phyloP scores from a whole-genome alignment of 2,329 filamentous ascomycete genomes.

The Didymella segeticola region DNA sequence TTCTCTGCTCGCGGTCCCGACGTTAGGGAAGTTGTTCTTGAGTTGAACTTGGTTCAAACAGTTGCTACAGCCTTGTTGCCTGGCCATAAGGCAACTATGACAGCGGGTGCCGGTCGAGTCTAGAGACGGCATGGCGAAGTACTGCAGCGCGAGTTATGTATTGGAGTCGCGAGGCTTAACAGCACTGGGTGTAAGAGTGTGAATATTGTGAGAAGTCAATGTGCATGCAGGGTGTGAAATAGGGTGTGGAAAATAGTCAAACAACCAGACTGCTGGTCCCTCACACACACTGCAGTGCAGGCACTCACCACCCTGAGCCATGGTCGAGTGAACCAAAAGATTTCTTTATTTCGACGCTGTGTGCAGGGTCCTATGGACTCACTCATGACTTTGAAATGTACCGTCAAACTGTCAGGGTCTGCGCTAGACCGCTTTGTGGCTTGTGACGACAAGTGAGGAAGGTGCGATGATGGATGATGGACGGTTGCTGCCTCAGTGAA shows the following conservation, averaged over 20 bases:
- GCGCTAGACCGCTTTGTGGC: not conserved
- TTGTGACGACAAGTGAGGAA: not conserved
- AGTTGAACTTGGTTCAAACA: not conserved
- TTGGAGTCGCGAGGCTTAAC: no score
- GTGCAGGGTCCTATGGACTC: not conserved
- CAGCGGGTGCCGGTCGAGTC: not conserved
- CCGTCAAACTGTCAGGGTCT: not conserved
- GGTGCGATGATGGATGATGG: slow-evolving; percentile 1
- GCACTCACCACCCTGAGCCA: no score
- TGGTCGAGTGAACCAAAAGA: not conserved
- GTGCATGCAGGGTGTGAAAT: not conserved
- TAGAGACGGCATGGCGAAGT: not conserved
- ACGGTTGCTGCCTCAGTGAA: no score
- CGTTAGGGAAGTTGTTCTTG: not conserved
- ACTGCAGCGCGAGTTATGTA: not conserved
- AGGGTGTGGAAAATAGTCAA: not conserved
- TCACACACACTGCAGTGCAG: not conserved
- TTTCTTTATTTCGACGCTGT: no score
- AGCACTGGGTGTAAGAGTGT: no score
- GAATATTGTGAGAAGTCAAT: no score
- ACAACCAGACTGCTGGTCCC: not conserved
- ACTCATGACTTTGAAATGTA: not conserved
- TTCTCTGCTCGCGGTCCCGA: not conserved
- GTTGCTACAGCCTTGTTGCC: not conserved
- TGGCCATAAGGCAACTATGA: not conserved